Conservation (phyloP, 768 basidiomycete species). For the Neoboletus magnificus region DNA sequence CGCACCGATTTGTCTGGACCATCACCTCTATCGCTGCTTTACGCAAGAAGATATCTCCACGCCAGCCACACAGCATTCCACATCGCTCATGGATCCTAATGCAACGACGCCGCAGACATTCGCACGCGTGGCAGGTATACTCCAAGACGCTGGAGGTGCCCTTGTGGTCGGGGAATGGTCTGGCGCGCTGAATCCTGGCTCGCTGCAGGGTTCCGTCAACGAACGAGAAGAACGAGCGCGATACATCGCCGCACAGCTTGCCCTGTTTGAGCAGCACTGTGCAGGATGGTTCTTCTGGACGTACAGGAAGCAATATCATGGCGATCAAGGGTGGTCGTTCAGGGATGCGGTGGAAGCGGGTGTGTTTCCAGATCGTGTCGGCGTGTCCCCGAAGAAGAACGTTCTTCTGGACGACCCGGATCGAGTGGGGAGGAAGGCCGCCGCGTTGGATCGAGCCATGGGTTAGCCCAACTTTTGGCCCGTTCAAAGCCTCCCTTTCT, state of each 20-base stretch:
- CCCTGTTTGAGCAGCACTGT: constrained; percentile 58
- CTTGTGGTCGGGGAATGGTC: constrained; percentile 80
- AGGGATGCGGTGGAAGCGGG: constrained; percentile 60
- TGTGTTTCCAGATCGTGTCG: constrained; percentile 56
- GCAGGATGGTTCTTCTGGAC: constrained; percentile 87
- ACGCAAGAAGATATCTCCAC: constrained; percentile 54
- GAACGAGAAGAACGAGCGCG: constrained; percentile 41
- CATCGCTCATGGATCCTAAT: constrained; percentile 41
- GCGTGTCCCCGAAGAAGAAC: constrained; percentile 34
- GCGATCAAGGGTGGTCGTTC: constrained; percentile 75
- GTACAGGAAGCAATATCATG: constrained; percentile 61
- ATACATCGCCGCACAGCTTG: constrained; percentile 64
- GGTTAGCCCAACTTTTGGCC: constrained; percentile 22
- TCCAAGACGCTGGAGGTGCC: constrained; percentile 42
- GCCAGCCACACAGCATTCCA: constrained; percentile 52
- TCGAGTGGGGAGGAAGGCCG: constrained; percentile 27
- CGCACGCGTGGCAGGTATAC: constrained; percentile 35
- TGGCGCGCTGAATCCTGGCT: constrained; percentile 66
- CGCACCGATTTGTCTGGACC: constrained; percentile 62
- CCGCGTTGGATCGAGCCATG: constrained; percentile 30
- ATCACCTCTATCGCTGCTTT: constrained; percentile 84
- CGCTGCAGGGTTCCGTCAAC: constrained; percentile 45
- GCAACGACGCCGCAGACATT: constrained; percentile 41
- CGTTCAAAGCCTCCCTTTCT: constrained; percentile 17
- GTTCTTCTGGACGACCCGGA: constrained; percentile 17